Base-by-base conservation (phyloP, 139 green algal genomes). In the Gonium pectorale region DNA sequence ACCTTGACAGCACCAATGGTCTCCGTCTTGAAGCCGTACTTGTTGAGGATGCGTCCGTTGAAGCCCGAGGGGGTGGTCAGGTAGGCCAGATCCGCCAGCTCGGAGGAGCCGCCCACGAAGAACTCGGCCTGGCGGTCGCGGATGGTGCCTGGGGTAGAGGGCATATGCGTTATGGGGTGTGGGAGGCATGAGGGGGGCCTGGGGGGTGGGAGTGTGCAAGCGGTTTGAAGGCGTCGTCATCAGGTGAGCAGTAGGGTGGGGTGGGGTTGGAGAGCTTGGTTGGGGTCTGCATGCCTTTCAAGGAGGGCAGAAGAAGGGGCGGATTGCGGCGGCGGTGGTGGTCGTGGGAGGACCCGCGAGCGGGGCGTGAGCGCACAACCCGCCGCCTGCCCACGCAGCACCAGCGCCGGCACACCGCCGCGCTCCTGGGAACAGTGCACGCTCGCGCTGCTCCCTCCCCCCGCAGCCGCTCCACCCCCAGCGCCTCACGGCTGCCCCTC, bases 1-100 rank as follows among this genome's bases (percentile, higher is more conserved):
- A 93, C 83, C 91, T 94, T 93, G 79, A 94, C 40, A 5, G 52
- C 78, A 31, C 91, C 91, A 17, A 83, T 84, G 60, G 74, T 86
- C 43, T 90, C 81, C 27, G 91, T 92, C 62, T 91, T 86, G 74
- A 93, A 91, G 51, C 91, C 91, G 70, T 92, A 94, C 82, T 93
- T 94, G 88, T 91, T 93, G 26, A 92, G 83, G 11, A 87, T 82
- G 59, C 64, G 64, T 27, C 75, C 75, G 40, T 82, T 54, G 59
- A 82, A 82, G 56, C 69, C 71, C n/a, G 52, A 26, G 78, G 60
- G 59, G 67, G 81, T 62, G 56, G 74, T 77, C 2, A 91, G 44
- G 69, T 92, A 93, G 24, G 67, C 54, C 24, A 90, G 64, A 56
- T 94, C 90, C 33, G 87, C 70, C 46, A 95, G 81, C 88, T 94